phyloP scores from a whole-genome alignment of 1,284 basidiomycete species.

The Puccinia coronata region DNA sequence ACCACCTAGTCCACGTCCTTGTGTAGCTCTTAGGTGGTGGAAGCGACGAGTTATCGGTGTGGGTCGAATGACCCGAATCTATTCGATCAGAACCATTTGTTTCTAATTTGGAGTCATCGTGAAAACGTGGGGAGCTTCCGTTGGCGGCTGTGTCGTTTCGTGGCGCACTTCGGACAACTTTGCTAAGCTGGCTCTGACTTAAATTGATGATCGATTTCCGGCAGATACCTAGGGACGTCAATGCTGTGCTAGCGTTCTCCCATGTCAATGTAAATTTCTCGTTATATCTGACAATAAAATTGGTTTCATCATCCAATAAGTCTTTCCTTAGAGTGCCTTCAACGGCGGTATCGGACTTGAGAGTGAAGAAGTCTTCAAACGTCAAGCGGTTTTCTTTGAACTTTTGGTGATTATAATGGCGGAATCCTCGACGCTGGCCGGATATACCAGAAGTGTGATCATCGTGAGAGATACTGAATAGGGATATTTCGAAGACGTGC shows the following conservation, averaged over 20 bases:
- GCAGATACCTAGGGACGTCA: constrained; percentile 62
- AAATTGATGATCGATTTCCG: constrained; percentile 57
- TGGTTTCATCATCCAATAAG: constrained; percentile 28
- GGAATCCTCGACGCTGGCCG: neutral
- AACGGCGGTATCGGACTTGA: constrained; percentile 11
- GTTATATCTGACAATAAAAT: constrained; percentile 42
- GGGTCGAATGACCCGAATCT: neutral
- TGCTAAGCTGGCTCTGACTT: constrained; percentile 57
- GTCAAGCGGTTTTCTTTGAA: constrained; percentile 62
- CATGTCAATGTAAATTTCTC: constrained; percentile 61
- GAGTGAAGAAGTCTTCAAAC: constrained; percentile 61
- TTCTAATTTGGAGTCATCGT: neutral
- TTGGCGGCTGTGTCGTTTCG: neutral
- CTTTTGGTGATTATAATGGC: constrained; percentile 53
- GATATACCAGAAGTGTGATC: constrained; percentile 47
- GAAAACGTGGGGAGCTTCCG: neutral
- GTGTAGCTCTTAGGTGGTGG: constrained; percentile 16
- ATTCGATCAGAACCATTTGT: neutral
- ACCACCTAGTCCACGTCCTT: constrained; percentile 46
- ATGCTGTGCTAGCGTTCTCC: constrained; percentile 62
- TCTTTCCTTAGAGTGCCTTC: constrained; percentile 4
- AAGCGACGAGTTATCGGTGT: neutral
- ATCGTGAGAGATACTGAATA: constrained; percentile 55
- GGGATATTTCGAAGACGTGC: constrained; percentile 63
- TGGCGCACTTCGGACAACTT: constrained; percentile 54